These are phyloP conservation scores for Cinchona pubescens DNA, from an alignment of 257 asterid genomes.

Conservation along the genomic window DNA sequence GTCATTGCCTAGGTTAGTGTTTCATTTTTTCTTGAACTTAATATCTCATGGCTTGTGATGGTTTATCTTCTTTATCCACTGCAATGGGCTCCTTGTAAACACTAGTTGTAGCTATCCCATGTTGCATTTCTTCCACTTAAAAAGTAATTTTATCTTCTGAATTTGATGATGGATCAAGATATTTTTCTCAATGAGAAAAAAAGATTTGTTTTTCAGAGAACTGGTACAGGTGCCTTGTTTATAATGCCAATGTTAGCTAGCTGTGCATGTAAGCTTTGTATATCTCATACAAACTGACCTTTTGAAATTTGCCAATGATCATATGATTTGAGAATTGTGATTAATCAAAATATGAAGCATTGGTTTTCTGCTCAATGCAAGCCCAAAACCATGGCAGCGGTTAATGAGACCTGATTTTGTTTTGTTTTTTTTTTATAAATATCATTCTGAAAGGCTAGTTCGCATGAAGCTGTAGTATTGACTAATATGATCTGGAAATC, in stretches of 20 bases:
- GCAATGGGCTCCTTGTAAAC: not conserved
- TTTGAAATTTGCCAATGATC: not conserved
- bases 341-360: not conserved
- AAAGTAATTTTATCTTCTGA: not conserved
- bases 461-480: not conserved
- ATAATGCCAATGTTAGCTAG: not conserved
- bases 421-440: too few relatives aligned
- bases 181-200: not conserved
- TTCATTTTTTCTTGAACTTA: not conserved
- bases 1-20: conserved; percentile 25
- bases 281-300: not conserved
- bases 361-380: not conserved
- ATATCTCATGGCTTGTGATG: not conserved
- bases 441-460: not conserved
- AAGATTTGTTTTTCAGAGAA: too few relatives aligned
- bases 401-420: not conserved
- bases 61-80: not conserved
- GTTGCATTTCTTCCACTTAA: not conserved
- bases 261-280: not conserved
- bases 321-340: not conserved
- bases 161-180: not conserved
- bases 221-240: not conserved
- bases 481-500: not conserved
- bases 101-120: not conserved
- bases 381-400: not conserved